A percentile compares a stretch with the other conserved stretches of the same genome.
Evolutionary conservation across 2,329 filamentous ascomycete genomes (phyloP).

Genomic region (Cladosporium sp.): DNA sequence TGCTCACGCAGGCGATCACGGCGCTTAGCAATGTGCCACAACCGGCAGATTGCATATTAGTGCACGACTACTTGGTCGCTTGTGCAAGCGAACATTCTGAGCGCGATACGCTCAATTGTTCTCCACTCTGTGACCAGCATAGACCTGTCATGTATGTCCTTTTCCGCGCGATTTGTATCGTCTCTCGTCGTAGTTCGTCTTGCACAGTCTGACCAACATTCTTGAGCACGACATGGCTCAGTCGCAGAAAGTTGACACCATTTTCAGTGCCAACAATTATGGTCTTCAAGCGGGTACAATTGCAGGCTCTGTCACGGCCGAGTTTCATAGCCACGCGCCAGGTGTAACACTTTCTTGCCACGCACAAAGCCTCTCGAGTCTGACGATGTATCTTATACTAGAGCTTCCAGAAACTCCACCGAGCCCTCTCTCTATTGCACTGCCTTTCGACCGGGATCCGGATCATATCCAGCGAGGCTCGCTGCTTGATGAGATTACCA

Average conservation of each 20-base stretch:
- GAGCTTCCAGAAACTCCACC: neutral
- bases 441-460: constrained; percentile 19
- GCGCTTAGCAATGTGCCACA: neutral
- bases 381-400: neutral
- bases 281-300: neutral
- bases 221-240: neutral
- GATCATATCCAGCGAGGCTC: constrained; percentile 19
- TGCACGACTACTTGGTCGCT: neutral
- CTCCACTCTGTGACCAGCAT: no score
- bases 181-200: neutral
- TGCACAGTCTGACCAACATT: no score
- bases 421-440: constrained; percentile 14
- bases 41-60: neutral
- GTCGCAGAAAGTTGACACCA: neutral
- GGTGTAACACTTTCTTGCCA: neutral
- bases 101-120: no score
- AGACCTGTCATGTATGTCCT: neutral
- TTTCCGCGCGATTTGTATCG: neutral
- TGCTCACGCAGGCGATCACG: neutral
- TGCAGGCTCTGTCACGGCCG: neutral
- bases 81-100: neutral
- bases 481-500: constrained; percentile 13
- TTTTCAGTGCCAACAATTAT: neutral
- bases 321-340: neutral
- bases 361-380: neutral